Evolutionary conservation across 805 yeast species (phyloP).

Genomic region (Kuraishia hungarica): DNA sequence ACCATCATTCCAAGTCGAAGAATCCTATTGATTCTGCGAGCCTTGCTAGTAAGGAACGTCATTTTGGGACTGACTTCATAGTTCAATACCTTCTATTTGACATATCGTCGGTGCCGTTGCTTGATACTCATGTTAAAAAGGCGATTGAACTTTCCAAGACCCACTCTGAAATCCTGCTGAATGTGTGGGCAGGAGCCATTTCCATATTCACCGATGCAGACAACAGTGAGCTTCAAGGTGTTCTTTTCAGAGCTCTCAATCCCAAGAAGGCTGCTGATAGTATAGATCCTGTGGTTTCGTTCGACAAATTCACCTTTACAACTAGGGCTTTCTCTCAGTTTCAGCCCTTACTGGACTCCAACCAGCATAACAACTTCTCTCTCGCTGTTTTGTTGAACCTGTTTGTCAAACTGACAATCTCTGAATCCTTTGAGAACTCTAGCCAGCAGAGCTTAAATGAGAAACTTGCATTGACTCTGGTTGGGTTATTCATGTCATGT

Average conservation of each 20-base stretch:
- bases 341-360: neutral
- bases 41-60: neutral
- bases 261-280: conserved; percentile 9
- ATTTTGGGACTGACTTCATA: conserved; percentile 19
- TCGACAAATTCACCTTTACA: neutral
- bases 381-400: conserved; percentile 7
- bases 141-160: conserved; percentile 18
- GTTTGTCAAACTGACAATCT: conserved; percentile 8
- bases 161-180: conserved; percentile 22
- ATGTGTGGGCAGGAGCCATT: conserved; percentile 31
- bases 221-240: conserved; percentile 6
- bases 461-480: neutral
- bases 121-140: conserved; percentile 23
- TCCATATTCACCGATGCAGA: conserved; percentile 20
- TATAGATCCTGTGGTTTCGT: conserved; percentile 1
- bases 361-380: conserved; percentile 4
- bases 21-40: neutral
- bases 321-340: neutral
- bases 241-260: conserved; percentile 9
- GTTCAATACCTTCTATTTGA: conserved; percentile 36
- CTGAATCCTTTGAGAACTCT: conserved; percentile 7
- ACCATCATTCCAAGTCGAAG: conserved; percentile 14
- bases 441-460: neutral
- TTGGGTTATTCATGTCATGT: neutral
- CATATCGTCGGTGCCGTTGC: conserved; percentile 22